A percentile compares a stretch with the other conserved stretches of the same genome.
Evolutionary conservation across 441 rosid genomes (phyloP).

Genomic region (Francoa sonchifolia): DNA sequence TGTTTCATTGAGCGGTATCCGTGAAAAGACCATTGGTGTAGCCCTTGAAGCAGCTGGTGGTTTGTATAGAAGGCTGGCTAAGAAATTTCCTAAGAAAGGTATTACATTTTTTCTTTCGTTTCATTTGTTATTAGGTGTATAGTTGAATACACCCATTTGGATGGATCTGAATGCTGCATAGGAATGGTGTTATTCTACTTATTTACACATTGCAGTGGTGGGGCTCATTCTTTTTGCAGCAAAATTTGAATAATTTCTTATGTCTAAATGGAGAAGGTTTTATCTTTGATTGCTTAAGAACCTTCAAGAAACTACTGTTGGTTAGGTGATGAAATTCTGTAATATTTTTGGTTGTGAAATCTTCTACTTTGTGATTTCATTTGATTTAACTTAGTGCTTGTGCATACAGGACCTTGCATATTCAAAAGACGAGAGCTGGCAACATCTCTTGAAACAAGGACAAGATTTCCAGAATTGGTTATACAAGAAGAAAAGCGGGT

Average conservation of each 20-base stretch:
- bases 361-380: not conserved
- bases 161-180: not conserved
- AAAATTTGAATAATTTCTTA: not conserved
- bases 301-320: no score
- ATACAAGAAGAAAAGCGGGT: slow-evolving; percentile 92
- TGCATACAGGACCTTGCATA: slow-evolving; percentile 38
- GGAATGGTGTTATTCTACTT: not conserved
- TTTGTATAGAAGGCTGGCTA: slow-evolving; percentile 65
- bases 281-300: no score
- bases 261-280: no score
- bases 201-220: not conserved
- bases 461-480: slow-evolving; percentile 84
- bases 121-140: not conserved
- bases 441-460: slow-evolving; percentile 81
- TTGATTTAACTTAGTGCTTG: slow-evolving; percentile 2
- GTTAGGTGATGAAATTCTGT: no score
- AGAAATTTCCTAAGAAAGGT: slow-evolving; percentile 93
- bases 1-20: slow-evolving; percentile 58
- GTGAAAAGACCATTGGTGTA: slow-evolving; percentile 74
- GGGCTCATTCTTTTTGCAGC: not conserved
- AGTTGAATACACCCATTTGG: not conserved
- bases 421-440: slow-evolving; percentile 92
- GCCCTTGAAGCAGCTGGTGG: slow-evolving; percentile 98
- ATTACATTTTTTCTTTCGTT: not conserved
- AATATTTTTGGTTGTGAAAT: slow-evolving; percentile 4